phyloP scores from a whole-genome alignment of 352 stramenopile genomes.

The Globisporangium canariense region DNA sequence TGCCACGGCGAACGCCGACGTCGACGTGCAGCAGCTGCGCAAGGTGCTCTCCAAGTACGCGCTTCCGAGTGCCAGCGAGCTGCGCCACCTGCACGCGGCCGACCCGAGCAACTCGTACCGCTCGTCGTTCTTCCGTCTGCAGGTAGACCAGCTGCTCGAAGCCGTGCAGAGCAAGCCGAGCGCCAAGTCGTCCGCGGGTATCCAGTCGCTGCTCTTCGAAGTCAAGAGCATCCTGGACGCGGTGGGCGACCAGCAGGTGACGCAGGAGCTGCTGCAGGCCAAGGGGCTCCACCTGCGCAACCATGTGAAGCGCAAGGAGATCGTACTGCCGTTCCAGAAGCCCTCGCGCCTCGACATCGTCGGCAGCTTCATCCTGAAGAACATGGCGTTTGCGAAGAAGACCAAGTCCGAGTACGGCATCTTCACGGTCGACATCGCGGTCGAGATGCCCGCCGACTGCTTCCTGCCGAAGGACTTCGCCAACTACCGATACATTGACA shows the following conservation, averaged over 20 bases:
- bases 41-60: constrained; percentile 87
- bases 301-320: constrained; percentile 81
- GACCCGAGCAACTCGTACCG: constrained; percentile 73
- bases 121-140: constrained; percentile 82
- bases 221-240: constrained; percentile 74
- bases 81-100: constrained; percentile 71
- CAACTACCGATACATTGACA: constrained; percentile 90
- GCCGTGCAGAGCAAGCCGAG: constrained; percentile 54
- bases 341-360: constrained; percentile 78
- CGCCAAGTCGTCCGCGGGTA: constrained; percentile 36
- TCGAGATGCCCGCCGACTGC: constrained; percentile 78
- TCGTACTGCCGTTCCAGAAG: constrained; percentile 79
- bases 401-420: constrained; percentile 48
- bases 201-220: constrained; percentile 77
- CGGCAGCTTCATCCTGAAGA: constrained; percentile 86
- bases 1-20: constrained; percentile 16
- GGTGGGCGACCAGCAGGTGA: constrained; percentile 70
- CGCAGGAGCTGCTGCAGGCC: constrained; percentile 56
- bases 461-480: constrained; percentile 88
- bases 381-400: constrained; percentile 61
- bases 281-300: constrained; percentile 60
- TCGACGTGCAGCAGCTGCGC: constrained; percentile 54
- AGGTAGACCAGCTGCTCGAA: constrained; percentile 85
- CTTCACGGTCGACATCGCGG: constrained; percentile 73
- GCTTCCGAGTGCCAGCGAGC: constrained; percentile 83